These are phyloP conservation scores for Globisporangium viniferum DNA, from an alignment of 352 stramenopile species.

Conservation along the genomic window DNA sequence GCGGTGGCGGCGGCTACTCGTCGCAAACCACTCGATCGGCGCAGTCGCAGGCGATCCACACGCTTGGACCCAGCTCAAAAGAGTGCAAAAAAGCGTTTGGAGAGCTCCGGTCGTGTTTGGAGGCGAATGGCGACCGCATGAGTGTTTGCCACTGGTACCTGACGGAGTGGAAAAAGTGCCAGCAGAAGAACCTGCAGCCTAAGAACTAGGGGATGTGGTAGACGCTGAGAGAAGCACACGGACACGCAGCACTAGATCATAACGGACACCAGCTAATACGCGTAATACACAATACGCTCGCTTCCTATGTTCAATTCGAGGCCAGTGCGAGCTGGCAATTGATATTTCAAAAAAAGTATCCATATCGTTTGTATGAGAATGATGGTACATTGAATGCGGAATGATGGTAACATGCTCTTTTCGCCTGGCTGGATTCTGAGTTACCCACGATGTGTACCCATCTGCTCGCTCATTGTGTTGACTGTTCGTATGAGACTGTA, in stretches of 20 bases:
- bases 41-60: neutral
- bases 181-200: neutral
- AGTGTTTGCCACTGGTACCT: neutral
- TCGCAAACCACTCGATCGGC: neutral
- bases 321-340: neutral
- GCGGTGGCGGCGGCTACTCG: neutral
- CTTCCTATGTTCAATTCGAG: neutral
- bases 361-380: neutral
- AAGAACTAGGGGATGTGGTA: neutral
- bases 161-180: conserved; percentile 3
- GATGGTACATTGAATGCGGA: neutral
- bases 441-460: neutral
- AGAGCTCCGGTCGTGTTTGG: conserved; percentile 6
- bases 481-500: neutral
- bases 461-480: neutral
- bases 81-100: neutral
- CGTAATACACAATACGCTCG: neutral
- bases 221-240: neutral
- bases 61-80: neutral
- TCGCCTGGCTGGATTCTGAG: neutral
- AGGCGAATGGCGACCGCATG: neutral
- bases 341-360: too few species aligned
- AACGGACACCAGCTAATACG: neutral
- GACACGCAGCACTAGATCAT: neutral
- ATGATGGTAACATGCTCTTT: neutral